Evolutionary conservation across 2,329 filamentous ascomycete genomes (phyloP).

Genomic region (Orbilia blumenaviensis): DNA sequence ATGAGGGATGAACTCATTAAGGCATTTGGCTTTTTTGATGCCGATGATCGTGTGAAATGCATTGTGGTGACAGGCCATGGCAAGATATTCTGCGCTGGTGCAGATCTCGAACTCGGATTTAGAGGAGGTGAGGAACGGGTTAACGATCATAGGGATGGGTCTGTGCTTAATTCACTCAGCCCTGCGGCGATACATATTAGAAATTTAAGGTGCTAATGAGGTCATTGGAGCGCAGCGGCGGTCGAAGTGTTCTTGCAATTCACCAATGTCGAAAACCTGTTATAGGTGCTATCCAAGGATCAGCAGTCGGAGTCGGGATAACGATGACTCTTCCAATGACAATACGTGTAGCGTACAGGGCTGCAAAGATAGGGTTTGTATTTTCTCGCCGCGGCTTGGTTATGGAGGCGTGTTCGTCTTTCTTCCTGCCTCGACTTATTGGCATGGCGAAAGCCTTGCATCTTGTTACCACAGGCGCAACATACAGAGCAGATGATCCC

Average conservation of each 20-base stretch:
- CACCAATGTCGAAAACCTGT: slow-evolving; percentile 69
- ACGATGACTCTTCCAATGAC: slow-evolving; percentile 70
- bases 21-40: slow-evolving; percentile 66
- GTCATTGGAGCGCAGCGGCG: slow-evolving; percentile 62
- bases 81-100: slow-evolving; percentile 69
- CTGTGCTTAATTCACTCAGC: background rate
- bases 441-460: slow-evolving; percentile 72
- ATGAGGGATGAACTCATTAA: slow-evolving; percentile 71
- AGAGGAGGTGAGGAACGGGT: slow-evolving; percentile 44
- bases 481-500: slow-evolving; percentile 66
- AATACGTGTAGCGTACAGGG: slow-evolving; percentile 66
- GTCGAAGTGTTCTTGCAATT: slow-evolving; percentile 67
- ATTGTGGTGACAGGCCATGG: slow-evolving; percentile 69
- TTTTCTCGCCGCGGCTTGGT: slow-evolving; percentile 75
- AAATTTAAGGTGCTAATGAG: background rate
- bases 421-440: slow-evolving; percentile 75
- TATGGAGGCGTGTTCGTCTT: slow-evolving; percentile 77
- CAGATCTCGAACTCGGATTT: slow-evolving; percentile 65
- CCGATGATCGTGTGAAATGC: slow-evolving; percentile 67
- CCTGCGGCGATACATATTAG: background rate
- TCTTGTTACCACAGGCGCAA: slow-evolving; percentile 73
- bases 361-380: slow-evolving; percentile 77
- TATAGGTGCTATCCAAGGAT: slow-evolving; percentile 69
- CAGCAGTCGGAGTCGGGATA: slow-evolving; percentile 70
- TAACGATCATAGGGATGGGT: slow-evolving; percentile 53